Conservation (phyloP, 2,329 filamentous ascomycete species). For the Colletotrichum lindemuthianum region DNA sequence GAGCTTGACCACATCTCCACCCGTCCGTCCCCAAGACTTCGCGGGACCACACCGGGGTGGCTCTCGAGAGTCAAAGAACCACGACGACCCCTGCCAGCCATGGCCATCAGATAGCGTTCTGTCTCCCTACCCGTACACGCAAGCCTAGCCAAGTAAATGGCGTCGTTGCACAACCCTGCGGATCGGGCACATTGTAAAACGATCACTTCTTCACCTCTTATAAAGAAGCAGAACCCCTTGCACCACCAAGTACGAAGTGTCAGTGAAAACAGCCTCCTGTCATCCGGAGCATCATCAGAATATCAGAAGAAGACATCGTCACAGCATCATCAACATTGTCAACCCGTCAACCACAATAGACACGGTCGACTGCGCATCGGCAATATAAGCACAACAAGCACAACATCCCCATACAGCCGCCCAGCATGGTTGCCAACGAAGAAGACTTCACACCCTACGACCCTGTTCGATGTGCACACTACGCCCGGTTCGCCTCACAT, state of each 20-base stretch:
- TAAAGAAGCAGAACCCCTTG: conserved; percentile 36
- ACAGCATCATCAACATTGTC: conserved; percentile 1
- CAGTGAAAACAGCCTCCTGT: conserved; percentile 12
- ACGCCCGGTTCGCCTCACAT: conserved; percentile 56
- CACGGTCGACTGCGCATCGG: not conserved
- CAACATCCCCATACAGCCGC: not conserved
- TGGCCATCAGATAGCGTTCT: conserved; percentile 8
- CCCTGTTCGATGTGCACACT: conserved; percentile 47
- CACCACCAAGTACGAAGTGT: conserved; percentile 17
- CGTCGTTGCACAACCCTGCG: conserved; percentile 23
- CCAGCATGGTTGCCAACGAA: conserved; percentile 24
- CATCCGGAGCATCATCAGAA: conserved; percentile 26
- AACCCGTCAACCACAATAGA: not conserved
- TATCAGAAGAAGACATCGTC: conserved; percentile 4
- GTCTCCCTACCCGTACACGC: conserved; percentile 29
- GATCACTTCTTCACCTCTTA: conserved; percentile 22
- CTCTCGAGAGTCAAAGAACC: conserved; percentile 14
- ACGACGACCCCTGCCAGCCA: conserved; percentile 29
- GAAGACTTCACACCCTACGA: conserved; percentile 29
- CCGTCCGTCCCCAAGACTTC: conserved; percentile 15
- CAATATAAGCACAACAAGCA: not conserved
- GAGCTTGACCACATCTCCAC: conserved; percentile 19
- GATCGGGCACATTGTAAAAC: conserved; percentile 25
- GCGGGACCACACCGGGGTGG: conserved; percentile 32
- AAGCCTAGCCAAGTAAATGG: conserved; percentile 26